Conservation (phyloP, 805 yeast genomes). For the Kluyveromyces starmeri region DNA sequence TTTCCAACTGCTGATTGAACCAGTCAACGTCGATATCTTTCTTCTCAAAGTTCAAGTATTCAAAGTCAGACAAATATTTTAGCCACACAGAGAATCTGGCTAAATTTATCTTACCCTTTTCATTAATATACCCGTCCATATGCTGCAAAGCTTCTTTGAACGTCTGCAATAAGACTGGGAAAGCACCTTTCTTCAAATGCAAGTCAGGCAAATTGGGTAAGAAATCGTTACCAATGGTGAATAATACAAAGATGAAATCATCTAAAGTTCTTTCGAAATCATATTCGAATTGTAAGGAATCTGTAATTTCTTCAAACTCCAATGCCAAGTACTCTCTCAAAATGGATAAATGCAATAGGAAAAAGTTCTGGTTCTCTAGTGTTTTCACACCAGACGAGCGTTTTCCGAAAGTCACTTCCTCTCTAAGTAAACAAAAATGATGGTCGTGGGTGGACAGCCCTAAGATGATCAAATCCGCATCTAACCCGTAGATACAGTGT, state of each 20-base stretch:
- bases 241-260: conserved; percentile 85
- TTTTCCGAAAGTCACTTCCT: conserved; percentile 85
- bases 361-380: conserved; percentile 73
- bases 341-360: conserved; percentile 71
- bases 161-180: conserved; percentile 82
- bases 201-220: conserved; percentile 92
- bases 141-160: conserved; percentile 72
- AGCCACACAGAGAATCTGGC: conserved; percentile 68
- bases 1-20: conserved; percentile 81
- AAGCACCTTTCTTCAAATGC: conserved; percentile 90
- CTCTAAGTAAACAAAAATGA: conserved; percentile 90
- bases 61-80: conserved; percentile 66
- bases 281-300: conserved; percentile 53
- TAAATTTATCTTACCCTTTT: conserved; percentile 73
- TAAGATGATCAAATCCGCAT: conserved; percentile 91
- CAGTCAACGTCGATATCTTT: conserved; percentile 79
- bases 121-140: conserved; percentile 77
- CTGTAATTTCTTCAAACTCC: conserved; percentile 69
- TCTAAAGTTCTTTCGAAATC: conserved; percentile 85
- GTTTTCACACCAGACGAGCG: conserved; percentile 32
- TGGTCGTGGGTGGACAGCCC: conserved; percentile 91
- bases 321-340: conserved; percentile 85
- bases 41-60: conserved; percentile 76
- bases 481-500: conserved; percentile 92
- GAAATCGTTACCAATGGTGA: conserved; percentile 96